A percentile compares a stretch with the other conserved stretches of the same genome.
phyloP scores from a whole-genome alignment of 345 rosid species.

The Hypericum perforatum region DNA sequence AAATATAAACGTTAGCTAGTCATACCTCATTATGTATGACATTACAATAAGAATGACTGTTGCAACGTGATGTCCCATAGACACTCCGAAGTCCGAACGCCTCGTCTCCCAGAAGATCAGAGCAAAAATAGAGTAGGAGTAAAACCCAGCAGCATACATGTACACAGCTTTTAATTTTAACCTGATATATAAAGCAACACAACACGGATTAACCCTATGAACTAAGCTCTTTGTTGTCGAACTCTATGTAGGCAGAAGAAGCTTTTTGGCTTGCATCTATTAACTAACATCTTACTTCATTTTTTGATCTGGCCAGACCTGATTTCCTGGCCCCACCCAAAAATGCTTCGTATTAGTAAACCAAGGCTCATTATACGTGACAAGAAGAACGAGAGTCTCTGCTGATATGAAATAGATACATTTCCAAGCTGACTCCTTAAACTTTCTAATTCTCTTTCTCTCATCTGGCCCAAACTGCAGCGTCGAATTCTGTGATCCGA shows the following conservation, averaged over 20 bases:
- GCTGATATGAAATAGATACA: slow-evolving; percentile 77
- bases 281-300: slow-evolving; percentile 48
- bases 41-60: slow-evolving; percentile 66
- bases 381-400: slow-evolving; percentile 62
- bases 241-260: no score
- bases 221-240: neutral
- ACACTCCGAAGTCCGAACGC: slow-evolving; percentile 97
- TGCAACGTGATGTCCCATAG: slow-evolving; percentile 94
- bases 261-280: no score
- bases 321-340: slow-evolving; percentile 94
- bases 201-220: slow-evolving; percentile 8
- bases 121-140: slow-evolving; percentile 91
- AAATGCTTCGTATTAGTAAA: slow-evolving; percentile 63
- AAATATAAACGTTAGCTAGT: neutral
- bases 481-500: slow-evolving; percentile 32
- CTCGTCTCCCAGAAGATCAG: slow-evolving; percentile 97
- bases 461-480: slow-evolving; percentile 20
- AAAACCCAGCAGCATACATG: slow-evolving; percentile 93
- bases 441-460: slow-evolving; percentile 53
- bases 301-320: slow-evolving; percentile 88
- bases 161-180: slow-evolving; percentile 74
- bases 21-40: slow-evolving; percentile 75
- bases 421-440: slow-evolving; percentile 99
- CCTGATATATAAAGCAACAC: slow-evolving; percentile 34
- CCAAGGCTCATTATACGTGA: slow-evolving; percentile 82